Conservation (phyloP, 257 asterid species). For the Gardenia jasminoides region DNA sequence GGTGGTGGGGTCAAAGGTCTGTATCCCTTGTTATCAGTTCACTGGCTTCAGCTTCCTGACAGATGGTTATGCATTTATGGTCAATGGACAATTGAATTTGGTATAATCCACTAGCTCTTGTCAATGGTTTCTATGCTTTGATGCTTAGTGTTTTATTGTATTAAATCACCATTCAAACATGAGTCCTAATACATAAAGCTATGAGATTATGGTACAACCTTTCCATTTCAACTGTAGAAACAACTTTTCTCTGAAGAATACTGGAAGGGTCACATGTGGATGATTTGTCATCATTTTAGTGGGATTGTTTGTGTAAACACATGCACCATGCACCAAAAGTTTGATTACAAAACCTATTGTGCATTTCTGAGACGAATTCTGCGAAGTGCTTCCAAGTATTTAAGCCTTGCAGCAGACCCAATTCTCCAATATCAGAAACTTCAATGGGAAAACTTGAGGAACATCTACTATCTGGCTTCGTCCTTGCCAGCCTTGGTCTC, state of each 20-base stretch:
- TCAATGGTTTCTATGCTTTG: background rate
- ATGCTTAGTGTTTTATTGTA: background rate
- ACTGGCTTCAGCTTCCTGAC: background rate
- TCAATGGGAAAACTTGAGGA: conserved; percentile 65
- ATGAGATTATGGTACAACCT: background rate
- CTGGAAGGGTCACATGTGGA: conserved; percentile 12
- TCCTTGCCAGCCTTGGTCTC: conserved; percentile 64
- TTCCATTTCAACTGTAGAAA: background rate
- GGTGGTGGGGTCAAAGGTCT: conserved; percentile 13
- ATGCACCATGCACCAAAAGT: conserved; percentile 66
- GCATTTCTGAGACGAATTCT: background rate
- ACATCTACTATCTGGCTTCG: conserved; percentile 66
- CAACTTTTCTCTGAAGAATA: background rate
- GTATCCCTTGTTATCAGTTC: background rate
- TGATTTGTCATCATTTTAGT: background rate
- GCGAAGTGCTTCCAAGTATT: conserved; percentile 24
- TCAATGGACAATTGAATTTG: background rate
- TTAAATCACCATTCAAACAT: background rate
- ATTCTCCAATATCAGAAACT: conserved; percentile 12
- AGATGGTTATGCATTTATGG: background rate
- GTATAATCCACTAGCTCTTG: background rate
- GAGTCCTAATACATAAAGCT: background rate
- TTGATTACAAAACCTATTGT: conserved; percentile 30
- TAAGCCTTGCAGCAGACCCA: conserved; percentile 31
- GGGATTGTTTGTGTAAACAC: conserved; percentile 58